Percentiles rank a stretch among this genome's conserved stretches.
Conservation (phyloP, 106 monocot genomes). For the Allium sativum region DNA sequence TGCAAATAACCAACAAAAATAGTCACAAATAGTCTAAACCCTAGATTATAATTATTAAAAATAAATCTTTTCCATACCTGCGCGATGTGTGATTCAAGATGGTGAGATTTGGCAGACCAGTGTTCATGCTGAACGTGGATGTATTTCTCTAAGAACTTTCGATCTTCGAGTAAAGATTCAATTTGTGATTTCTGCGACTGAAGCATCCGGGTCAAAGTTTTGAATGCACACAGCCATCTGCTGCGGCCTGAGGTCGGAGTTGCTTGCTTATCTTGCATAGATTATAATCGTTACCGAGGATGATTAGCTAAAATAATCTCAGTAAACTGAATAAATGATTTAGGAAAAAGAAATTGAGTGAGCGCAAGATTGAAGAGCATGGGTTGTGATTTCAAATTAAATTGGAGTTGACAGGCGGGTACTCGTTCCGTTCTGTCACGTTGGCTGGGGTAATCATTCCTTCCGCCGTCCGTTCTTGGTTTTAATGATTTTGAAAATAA, state of each 20-base stretch:
- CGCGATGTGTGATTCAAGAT: conserved; percentile 32
- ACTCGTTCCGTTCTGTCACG: no score
- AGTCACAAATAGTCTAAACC: not conserved
- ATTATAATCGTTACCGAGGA: no score
- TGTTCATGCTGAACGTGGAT: conserved; percentile 25
- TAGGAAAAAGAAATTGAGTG: no score
- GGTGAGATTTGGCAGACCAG: conserved; percentile 12
- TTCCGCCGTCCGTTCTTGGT: no score
- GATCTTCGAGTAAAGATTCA: conserved; percentile 38
- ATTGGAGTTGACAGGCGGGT: no score
- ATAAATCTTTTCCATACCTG: conserved; percentile 17
- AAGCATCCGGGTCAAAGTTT: conserved; percentile 24
- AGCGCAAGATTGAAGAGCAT: no score
- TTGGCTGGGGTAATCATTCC: no score
- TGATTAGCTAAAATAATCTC: no score
- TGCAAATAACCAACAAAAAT: not conserved
- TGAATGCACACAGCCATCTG: conserved; percentile 33
- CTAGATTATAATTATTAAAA: not conserved
- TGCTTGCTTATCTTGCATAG: no score
- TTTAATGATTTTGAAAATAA: no score
- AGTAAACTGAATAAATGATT: no score
- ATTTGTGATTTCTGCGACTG: conserved; percentile 29
- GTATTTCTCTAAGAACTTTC: conserved; percentile 30
- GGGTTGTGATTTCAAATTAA: no score
- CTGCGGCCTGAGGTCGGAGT: conserved; percentile 13